These are phyloP conservation scores for Stromatinia cepivora DNA, from an alignment of 2,329 filamentous ascomycete species.

Conservation along the genomic window DNA sequence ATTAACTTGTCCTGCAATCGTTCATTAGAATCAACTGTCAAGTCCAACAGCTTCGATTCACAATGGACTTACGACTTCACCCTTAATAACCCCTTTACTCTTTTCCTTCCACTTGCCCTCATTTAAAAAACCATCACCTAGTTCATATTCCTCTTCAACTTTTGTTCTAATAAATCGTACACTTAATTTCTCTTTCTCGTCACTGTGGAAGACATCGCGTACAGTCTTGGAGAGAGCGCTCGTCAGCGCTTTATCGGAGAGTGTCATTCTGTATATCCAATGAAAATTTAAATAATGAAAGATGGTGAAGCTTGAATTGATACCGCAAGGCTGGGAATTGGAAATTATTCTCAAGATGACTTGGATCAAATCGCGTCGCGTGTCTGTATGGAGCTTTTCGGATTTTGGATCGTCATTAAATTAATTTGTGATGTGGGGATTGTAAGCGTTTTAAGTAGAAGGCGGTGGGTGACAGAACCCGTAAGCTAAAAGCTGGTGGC, in stretches of 20 bases:
- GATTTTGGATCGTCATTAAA: background rate
- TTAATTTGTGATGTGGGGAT: background rate
- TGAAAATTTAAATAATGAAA: background rate
- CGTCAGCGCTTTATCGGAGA: constrained; percentile 28
- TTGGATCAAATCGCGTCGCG: constrained; percentile 21
- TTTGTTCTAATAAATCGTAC: constrained; percentile 58
- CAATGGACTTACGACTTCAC: constrained; percentile 50
- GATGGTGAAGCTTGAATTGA: background rate
- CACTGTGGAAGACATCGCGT: constrained; percentile 20
- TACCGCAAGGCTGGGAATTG: background rate
- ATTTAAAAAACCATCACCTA: constrained; percentile 54
- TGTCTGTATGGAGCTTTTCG: constrained; percentile 16
- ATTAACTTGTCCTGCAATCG: constrained; percentile 21
- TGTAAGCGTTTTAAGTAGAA: background rate
- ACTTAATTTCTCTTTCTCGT: constrained; percentile 47
- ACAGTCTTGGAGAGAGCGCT: constrained; percentile 25
- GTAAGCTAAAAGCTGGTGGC: background rate
- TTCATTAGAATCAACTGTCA: background rate
- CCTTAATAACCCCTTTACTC: constrained; percentile 59
- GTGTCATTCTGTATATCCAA: constrained; percentile 24
- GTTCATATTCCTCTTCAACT: constrained; percentile 50
- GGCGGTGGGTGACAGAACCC: constrained; percentile 5
- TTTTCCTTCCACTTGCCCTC: constrained; percentile 55
- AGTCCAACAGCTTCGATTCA: background rate
- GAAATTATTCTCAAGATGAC: background rate